Evolutionary conservation across 129 eudicot genomes (phyloP).

Genomic region (sunflower (Helianthus annuus)): HanXRQr2.0-SUNRISE NC_035433.2:53469177-53469676

Average conservation of each 20-base stretch:
- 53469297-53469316: conserved; percentile 61
- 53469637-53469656: conserved; percentile 70
- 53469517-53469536: conserved; percentile 50
- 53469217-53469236: neutral
- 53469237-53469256: too few species aligned
- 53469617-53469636: conserved; percentile 88
- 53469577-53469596: conserved; percentile 45
- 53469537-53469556: conserved; percentile 41
- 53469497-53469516: conserved; percentile 84
- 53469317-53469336: conserved; percentile 80
- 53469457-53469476: conserved; percentile 31
- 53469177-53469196: neutral
- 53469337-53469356: conserved; percentile 81
- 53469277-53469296: conserved; percentile 41
- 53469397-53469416: conserved; percentile 45
- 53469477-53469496: conserved; percentile 72
- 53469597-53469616: conserved; percentile 44
- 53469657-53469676: conserved; percentile 44
- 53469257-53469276: neutral
- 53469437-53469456: conserved; percentile 38
- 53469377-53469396: conserved; percentile 56
- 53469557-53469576: conserved; percentile 47
- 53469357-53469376: conserved; percentile 51
- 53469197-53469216: neutral
- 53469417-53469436: conserved; percentile 57